phyloP scores from a whole-genome alignment of 306 rosid genomes.

The Rosa chinensis region DNA sequence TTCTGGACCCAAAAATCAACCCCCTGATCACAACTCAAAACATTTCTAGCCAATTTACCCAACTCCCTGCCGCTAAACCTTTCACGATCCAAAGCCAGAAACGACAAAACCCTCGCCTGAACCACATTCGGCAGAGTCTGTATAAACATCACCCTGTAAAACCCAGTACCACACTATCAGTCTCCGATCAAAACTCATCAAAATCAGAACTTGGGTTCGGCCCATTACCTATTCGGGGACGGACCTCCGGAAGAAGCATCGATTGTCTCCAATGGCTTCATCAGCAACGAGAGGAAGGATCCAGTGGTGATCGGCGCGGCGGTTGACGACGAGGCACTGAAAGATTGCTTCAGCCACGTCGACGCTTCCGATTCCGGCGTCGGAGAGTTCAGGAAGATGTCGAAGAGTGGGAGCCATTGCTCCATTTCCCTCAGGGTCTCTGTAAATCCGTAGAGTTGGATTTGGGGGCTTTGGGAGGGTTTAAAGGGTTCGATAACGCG shows the following conservation, averaged over 20 bases:
- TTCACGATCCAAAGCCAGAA: slow-evolving; percentile 29
- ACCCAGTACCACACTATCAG: background rate
- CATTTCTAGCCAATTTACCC: slow-evolving; percentile 24
- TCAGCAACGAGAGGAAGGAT: slow-evolving; percentile 37
- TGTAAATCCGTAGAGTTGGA: background rate
- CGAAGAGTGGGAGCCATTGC: slow-evolving; percentile 37
- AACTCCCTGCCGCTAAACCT: slow-evolving; percentile 29
- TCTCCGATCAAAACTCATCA: background rate
- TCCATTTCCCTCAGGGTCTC: slow-evolving; percentile 28
- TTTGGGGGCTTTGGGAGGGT: background rate
- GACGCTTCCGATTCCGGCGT: slow-evolving; percentile 43
- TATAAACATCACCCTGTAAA: slow-evolving; percentile 35
- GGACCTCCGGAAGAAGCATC: slow-evolving; percentile 16
- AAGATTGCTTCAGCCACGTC: slow-evolving; percentile 33
- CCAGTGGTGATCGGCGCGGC: slow-evolving; percentile 29
- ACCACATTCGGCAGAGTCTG: slow-evolving; percentile 40
- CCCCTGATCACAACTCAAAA: slow-evolving; percentile 19
- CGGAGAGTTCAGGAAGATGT: slow-evolving; percentile 38
- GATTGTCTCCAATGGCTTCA: slow-evolving; percentile 34
- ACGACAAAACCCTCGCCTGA: slow-evolving; percentile 34
- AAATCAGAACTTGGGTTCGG: background rate
- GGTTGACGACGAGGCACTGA: slow-evolving; percentile 26
- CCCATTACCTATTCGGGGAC: slow-evolving; percentile 15
- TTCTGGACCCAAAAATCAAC: slow-evolving; percentile 41
- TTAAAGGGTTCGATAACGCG: slow-evolving; percentile 1